phyloP scores from a whole-genome alignment of 768 basidiomycete genomes.

The button mushroom (Agaricus bisporus) region DNA sequence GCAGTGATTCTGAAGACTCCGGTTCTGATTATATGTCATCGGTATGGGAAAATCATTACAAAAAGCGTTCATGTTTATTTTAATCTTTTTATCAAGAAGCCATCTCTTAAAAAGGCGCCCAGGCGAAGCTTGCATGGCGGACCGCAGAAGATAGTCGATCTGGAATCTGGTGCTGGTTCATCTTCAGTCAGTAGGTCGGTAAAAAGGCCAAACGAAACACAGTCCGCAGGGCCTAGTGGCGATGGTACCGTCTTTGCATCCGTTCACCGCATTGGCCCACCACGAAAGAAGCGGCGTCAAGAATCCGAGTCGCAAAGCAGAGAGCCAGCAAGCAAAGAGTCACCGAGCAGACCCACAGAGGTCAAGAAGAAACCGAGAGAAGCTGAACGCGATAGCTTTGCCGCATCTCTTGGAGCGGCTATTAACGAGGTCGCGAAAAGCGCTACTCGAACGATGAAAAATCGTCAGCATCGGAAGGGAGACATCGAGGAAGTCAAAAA shows the following conservation, averaged over 20 bases:
- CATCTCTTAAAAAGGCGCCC: too few species aligned
- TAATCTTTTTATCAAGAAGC: too few species aligned
- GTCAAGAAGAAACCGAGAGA: not conserved
- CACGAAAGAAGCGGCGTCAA: constrained; percentile 1
- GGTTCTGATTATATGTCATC: not conserved
- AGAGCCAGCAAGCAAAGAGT: not conserved
- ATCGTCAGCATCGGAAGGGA: not conserved
- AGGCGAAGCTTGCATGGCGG: too few species aligned
- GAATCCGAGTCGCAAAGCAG: not conserved
- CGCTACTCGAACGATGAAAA: not conserved
- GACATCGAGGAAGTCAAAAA: not conserved
- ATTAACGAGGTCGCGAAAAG: constrained; percentile 1
- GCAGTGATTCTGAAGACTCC: not conserved
- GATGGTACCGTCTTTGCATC: not conserved
- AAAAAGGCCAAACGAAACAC: not conserved
- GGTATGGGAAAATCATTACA: not conserved
- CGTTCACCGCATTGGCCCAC: constrained; percentile 3
- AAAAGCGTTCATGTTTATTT: not conserved
- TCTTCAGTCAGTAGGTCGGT: not conserved
- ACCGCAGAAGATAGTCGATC: too few species aligned
- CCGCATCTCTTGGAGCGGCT: constrained; percentile 4
- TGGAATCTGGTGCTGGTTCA: too few species aligned
- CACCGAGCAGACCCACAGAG: not conserved
- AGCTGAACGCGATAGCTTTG: not conserved
- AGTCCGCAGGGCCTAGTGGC: not conserved